phyloP scores from a whole-genome alignment of 257 asterid species.

The Gardenia jasminoides region DNA sequence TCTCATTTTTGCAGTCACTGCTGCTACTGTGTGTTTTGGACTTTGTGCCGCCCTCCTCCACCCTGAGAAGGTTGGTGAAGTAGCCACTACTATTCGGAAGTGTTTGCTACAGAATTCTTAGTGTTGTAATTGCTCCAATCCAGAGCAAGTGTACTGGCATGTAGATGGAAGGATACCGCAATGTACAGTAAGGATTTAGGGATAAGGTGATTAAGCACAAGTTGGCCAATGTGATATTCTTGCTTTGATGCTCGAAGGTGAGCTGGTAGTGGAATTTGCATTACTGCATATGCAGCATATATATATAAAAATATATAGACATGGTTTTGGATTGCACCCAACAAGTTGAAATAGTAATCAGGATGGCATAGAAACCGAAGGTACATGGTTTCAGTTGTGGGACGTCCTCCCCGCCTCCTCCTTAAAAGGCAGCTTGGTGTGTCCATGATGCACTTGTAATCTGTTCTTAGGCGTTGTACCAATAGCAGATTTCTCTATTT shows the following conservation, averaged over 20 bases:
- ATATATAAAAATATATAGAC: no score
- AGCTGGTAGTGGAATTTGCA: neutral
- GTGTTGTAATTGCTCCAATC: neutral
- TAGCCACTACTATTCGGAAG: conserved; percentile 58
- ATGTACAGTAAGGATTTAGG: conserved; percentile 8
- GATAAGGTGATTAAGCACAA: neutral
- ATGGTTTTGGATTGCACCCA: no score
- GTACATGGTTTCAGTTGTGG: neutral
- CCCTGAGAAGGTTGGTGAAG: conserved; percentile 50
- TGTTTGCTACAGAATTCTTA: conserved; percentile 52
- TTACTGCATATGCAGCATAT: neutral
- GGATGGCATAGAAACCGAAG: neutral
- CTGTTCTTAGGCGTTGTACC: neutral
- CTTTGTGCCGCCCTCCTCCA: conserved; percentile 64
- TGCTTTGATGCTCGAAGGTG: neutral
- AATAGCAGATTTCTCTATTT: neutral
- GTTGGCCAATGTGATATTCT: neutral
- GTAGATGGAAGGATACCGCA: neutral
- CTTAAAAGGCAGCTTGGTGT: neutral
- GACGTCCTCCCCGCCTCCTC: no score
- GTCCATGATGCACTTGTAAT: neutral
- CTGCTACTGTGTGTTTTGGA: conserved; percentile 65
- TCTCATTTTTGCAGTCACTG: conserved; percentile 39
- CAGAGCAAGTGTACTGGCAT: neutral
- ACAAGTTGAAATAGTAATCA: neutral